A percentile compares a stretch with the other conserved stretches of the same genome.
These are phyloP conservation scores for Sporothrix dimorphospora DNA, from an alignment of 2,329 filamentous ascomycete species.

Conservation along the genomic window DNA sequence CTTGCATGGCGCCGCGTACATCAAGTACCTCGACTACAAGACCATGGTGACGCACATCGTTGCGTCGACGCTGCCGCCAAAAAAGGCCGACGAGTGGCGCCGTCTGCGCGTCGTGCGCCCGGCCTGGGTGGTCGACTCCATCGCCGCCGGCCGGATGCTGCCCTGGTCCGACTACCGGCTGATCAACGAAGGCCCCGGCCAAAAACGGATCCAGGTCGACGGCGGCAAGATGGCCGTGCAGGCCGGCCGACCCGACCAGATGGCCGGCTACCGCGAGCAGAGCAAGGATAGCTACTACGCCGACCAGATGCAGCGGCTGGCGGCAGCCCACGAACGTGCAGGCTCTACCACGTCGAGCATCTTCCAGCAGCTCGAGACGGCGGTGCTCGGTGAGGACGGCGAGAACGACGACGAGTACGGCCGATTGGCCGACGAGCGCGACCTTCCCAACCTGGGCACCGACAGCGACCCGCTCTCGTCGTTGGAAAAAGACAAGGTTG, in stretches of 20 bases:
- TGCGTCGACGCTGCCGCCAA: conserved; percentile 84
- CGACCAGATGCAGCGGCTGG: conserved; percentile 60
- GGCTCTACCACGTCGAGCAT: not conserved
- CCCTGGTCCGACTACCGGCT: conserved; percentile 87
- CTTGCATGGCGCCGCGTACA: conserved; percentile 87
- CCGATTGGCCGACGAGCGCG: not conserved
- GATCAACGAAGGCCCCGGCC: conserved; percentile 79
- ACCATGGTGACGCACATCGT: conserved; percentile 96
- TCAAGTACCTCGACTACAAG: conserved; percentile 94
- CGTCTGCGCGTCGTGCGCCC: conserved; percentile 92
- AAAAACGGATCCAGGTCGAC: conserved; percentile 71
- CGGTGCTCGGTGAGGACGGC: not conserved
- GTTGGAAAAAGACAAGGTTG: not conserved
- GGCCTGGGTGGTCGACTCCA: conserved; percentile 89
- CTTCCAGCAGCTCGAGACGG: conserved; percentile 25
- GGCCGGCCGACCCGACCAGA: conserved; percentile 65
- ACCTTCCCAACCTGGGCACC: not conserved
- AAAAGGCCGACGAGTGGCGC: conserved; percentile 87
- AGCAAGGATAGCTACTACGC: conserved; percentile 83
- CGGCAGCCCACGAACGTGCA: conserved; percentile 31
- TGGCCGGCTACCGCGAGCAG: conserved; percentile 75
- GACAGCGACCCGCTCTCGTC: conserved; percentile 11
- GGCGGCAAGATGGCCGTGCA: conserved; percentile 69
- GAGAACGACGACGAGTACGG: conserved; percentile 3
- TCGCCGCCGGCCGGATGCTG: conserved; percentile 76